Evolutionary conservation across 805 yeast genomes (phyloP), one percentile per base, ranked within the genome.

Genomic region (Kodamaea restingae): DNA sequence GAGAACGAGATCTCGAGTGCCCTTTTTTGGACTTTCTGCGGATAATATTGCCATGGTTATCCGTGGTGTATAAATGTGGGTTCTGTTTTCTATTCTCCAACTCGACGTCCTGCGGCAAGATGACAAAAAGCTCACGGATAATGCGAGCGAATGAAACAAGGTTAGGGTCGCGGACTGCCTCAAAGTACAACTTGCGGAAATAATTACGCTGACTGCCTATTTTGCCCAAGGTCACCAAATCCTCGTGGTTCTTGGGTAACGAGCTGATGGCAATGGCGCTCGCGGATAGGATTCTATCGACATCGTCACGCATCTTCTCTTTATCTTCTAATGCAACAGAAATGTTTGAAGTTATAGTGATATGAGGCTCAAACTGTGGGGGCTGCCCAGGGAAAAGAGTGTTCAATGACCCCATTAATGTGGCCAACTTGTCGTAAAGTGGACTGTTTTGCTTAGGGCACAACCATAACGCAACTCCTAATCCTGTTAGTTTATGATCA

Each of bases 331-430:
- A 45, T 41, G 67, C 60, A 18, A 81, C 62, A 1, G 58, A 63
- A 22, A 85, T 63, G 41, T 76, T 73, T n/a, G 87, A 71, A 2
- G 88, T 78, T 18, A 85, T 69, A 1, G 95, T 86, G 25, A 86
- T 70, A 54, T 85, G 95, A 3, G 95, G 95, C 45, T 77, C 84
- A 49, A 84, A 80, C 21, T 52, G 56, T 2, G 84, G 83, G 1
- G 88, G 79, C 40, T 58, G 71, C 37, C 79, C 82, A 8, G 84
- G 84, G 51, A 85, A 83, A n/a, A 84, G 62, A 1, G 90, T 81
- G 31, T 73, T 75, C 25, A 85, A 58, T 7, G 88, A 80, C n/a
- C 73, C 64, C 58, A 81, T 80, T 26, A 82, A 64, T 14, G 83
- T 75, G 10, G 65, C 61, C 15, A 85, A 57, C 35, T 77, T 75